phyloP scores from a whole-genome alignment of 805 yeast species.

The Vanderwaltozyma yarrowii region DNA sequence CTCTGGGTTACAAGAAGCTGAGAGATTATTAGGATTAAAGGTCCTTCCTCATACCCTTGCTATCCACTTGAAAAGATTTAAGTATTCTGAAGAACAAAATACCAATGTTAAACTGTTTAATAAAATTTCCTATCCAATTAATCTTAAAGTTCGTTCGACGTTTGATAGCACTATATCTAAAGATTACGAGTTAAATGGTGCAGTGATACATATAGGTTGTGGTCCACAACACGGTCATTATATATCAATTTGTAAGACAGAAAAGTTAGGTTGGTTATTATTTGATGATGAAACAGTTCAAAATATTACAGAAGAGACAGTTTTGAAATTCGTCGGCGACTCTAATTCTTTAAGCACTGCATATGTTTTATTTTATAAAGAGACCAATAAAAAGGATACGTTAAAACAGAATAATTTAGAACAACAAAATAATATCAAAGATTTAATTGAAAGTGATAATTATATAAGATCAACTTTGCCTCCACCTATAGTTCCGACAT shows the following conservation, averaged over 20 bases:
- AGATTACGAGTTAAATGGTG: slow-evolving; percentile 69
- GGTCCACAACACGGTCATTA: slow-evolving; percentile 98
- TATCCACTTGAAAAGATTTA: slow-evolving; percentile 82
- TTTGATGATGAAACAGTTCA: slow-evolving; percentile 96
- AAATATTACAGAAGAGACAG: slow-evolving; percentile 70
- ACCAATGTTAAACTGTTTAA: slow-evolving; percentile 79
- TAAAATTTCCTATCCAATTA: slow-evolving; percentile 69
- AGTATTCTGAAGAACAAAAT: slow-evolving; percentile 73
- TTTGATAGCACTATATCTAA: slow-evolving; percentile 33
- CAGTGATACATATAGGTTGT: slow-evolving; percentile 92
- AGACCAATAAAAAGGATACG: slow-evolving; percentile 22
- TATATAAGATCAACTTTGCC: slow-evolving; percentile 3
- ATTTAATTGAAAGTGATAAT: slow-evolving; percentile 18
- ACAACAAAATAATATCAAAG: slow-evolving; percentile 15
- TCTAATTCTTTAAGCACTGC: slow-evolving; percentile 84
- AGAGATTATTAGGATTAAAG: slow-evolving; percentile 74
- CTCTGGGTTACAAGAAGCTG: slow-evolving; percentile 87
- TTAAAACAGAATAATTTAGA: background rate
- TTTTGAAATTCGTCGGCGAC: slow-evolving; percentile 78
- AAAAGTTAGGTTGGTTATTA: slow-evolving; percentile 73
- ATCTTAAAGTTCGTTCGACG: slow-evolving; percentile 51
- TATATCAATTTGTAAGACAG: slow-evolving; percentile 74
- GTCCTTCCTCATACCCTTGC: slow-evolving; percentile 69
- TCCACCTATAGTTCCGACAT: background rate
- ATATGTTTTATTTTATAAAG: slow-evolving; percentile 73